A percentile compares a stretch with the other conserved stretches of the same genome.
Evolutionary conservation across 2,329 filamentous ascomycete species (phyloP).

Genomic region (Penicillium olsonii): DNA sequence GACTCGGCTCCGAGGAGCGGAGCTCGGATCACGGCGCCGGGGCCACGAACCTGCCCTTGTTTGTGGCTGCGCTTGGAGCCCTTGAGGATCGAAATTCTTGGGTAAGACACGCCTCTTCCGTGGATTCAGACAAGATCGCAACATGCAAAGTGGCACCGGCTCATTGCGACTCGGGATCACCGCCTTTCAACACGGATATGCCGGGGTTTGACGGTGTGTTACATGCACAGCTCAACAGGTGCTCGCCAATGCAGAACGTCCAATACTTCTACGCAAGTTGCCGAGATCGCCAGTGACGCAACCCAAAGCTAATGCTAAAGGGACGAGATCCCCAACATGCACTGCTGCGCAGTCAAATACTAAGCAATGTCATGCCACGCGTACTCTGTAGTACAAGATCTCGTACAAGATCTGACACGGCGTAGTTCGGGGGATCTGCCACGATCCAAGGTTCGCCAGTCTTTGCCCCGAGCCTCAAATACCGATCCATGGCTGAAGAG

Average conservation of each 20-base stretch:
- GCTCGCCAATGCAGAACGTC: conserved; percentile 4
- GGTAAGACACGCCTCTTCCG: neutral
- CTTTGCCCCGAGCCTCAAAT: conserved; percentile 3
- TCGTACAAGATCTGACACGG: conserved; percentile 4
- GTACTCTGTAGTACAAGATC: neutral
- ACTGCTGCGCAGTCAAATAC: no score
- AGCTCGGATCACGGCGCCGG: neutral
- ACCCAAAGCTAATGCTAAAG: neutral
- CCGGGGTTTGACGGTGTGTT: neutral
- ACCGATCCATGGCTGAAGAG: conserved; percentile 4
- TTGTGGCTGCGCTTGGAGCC: neutral
- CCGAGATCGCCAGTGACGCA: neutral
- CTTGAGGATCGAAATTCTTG: neutral
- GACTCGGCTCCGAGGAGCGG: conserved; percentile 4
- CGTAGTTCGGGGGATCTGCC: conserved; percentile 9
- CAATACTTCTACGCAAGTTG: neutral
- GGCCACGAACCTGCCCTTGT: neutral
- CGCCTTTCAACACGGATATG: neutral
- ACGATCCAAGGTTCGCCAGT: conserved; percentile 5
- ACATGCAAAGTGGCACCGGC: conserved; percentile 8
- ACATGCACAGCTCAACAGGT: conserved; percentile 6
- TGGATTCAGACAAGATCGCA: neutral
- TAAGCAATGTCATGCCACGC: conserved; percentile 4
- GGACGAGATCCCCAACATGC: no score
- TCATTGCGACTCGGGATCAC: neutral